Base-by-base conservation (phyloP, 257 asterid genomes). In the Salvia hispanica region DNA sequence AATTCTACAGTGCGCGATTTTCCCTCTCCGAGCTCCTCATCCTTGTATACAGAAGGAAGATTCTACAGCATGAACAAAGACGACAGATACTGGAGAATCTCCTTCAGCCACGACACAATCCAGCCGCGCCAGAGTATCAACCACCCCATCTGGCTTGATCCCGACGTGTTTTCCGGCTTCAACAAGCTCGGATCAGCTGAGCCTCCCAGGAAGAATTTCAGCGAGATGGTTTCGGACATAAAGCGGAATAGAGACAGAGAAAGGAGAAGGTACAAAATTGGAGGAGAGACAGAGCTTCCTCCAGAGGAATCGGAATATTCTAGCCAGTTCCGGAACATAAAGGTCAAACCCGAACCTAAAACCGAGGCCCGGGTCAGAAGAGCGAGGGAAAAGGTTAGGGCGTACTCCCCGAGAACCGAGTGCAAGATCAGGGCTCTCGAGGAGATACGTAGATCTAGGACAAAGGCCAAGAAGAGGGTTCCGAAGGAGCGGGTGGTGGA, bases 341-440 rank as follows among this genome's bases (percentile, higher is more conserved):
- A 62, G 62, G 55, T 60, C 52, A 72, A 66, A 64, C 42, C 71
- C 9, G 76, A 70, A 15, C 54, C 69, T 25, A 76, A 69, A 78
- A 9, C 57, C 66, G 40, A 33, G 33, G 40, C 55, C 0, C 71
- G 3, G n/a, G 54, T 15, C 45, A 85, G 58, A 40, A 77, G 76
- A 64, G 42, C 68, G 48, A 81, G 72, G 75, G 69, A 74, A 47
- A 77, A 39, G 0, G 57, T 9, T 7, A 69, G 58, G 78, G 57
- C 81, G 21, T 58, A 62, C 70, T 85, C 93, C 0, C 94, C 89
- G 40, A 71, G 85, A 72, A 79, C 85, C 18, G 95, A 86, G 46
- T 83, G 89, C 89, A 88, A 80, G 78, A 85, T 83, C 43, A 67
- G 84, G 71, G 90, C 88, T 5, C 79, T 83, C 3, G 92, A 87